Evolutionary conservation across 192 early-diverging fungal genomes (phyloP), one percentile per base, ranked within the genome.

Genomic region (Coemansia biformis): DNA sequence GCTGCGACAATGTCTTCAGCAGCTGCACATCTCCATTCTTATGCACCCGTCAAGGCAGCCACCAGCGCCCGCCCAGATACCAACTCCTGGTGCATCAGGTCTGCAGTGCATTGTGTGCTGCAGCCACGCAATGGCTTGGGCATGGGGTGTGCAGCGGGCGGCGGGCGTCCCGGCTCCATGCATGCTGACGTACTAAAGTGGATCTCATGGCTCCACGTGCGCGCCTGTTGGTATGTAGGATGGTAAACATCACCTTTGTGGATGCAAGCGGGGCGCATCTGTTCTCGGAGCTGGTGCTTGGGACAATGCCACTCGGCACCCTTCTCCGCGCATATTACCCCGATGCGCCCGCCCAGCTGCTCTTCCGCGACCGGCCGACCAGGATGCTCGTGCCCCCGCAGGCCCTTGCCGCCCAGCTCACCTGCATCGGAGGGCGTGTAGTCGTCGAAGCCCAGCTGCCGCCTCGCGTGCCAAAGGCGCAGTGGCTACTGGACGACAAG

Each of bases 271-370:
- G 40, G 8, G 5, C 15, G 5, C 28, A 19, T 1, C 41, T 73
- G 47, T 46, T 73, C 36, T 14, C 45, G 6, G 54, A 54, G 32
- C 3, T 5, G 16, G 63, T 38, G 3, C 23, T 34, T 3, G 54
- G 41, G 1, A 31, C 24, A 4, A 73, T 73, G 63, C 31, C 63
- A 1, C 37, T 73, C 5, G 8, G 14, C 5, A 63, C 66, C 15
- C 54, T 73, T 17, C 11, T 73, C 10, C 50, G 44, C 26, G 33
- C 63, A 12, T 57, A 66, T 47, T 62, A 42, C 23, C 63, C 54
- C 26, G 28, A 38, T 42, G 63, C 63, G 4, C 70, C 70, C 5
- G 14, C 10, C 5, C 13, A 23, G 2, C 30, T 73, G 17, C 52
- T 73, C 21, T 55, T 54, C 22, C 51, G 62, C 4, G 54, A 73